Evolutionary conservation across 78 protist species (phyloP).

Genomic region (Cyanophora paradoxa): DNA sequence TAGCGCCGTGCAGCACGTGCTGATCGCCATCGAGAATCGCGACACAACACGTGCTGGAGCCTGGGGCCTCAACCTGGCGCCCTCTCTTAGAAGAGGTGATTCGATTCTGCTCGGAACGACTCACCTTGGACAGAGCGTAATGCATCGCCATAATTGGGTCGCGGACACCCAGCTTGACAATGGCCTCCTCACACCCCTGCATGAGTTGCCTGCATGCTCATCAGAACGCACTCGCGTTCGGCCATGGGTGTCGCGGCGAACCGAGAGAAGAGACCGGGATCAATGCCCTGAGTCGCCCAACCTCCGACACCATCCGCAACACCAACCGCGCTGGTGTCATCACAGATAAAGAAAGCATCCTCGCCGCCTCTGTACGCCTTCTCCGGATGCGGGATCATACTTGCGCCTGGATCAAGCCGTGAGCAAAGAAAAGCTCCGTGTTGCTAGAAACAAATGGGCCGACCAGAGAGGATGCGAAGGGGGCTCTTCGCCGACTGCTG

Average conservation of each 20-base stretch:
- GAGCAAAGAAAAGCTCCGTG: no score
- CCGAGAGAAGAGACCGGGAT: neutral
- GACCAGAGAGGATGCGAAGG: no score
- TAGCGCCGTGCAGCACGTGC: no score
- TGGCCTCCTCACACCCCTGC: neutral
- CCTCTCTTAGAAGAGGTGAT: no score
- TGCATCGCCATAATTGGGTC: neutral
- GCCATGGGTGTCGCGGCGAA: neutral
- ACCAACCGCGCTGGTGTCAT: neutral
- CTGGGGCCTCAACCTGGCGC: no score
- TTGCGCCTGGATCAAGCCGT: no score
- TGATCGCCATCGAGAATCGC: no score
- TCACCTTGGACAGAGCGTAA: no score
- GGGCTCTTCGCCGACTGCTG: no score
- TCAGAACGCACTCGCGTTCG: neutral
- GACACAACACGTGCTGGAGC: no score
- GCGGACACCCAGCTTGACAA: neutral
- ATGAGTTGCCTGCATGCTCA: neutral
- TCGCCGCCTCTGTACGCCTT: neutral
- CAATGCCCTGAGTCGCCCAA: neutral
- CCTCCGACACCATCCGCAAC: conserved; percentile 8
- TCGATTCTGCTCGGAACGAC: no score
- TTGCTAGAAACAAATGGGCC: no score
- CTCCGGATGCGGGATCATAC: conserved; percentile 1
- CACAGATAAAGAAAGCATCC: neutral